Conservation (phyloP, 257 asterid species). For the Solanum sejunctum region DNA sequence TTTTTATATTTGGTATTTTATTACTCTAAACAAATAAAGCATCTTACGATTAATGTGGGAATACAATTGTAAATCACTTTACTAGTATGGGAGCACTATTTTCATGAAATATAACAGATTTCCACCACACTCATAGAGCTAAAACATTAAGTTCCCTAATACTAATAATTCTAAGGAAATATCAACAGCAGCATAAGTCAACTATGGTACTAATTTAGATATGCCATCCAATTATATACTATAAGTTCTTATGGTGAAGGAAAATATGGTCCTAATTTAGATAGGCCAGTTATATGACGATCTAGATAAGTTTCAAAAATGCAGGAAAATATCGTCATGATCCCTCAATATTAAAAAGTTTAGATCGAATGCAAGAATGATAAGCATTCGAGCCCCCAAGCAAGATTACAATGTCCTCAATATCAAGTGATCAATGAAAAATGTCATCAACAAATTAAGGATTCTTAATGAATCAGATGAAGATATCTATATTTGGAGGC, state of each 20-base stretch:
- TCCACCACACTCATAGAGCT: background rate
- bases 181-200: background rate
- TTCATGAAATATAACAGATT: background rate
- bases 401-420: background rate
- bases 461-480: background rate
- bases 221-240: background rate
- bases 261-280: background rate
- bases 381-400: background rate
- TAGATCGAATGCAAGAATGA: background rate
- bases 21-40: background rate
- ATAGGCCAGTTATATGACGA: background rate
- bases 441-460: background rate
- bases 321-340: background rate
- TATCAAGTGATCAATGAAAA: background rate
- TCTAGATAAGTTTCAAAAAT: background rate
- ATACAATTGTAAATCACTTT: background rate
- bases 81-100: background rate
- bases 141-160: background rate
- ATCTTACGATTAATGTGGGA: background rate
- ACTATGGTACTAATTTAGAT: too few species aligned
- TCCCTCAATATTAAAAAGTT: background rate
- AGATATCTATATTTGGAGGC: background rate
- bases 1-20: background rate
- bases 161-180: background rate
- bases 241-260: background rate